phyloP scores from a whole-genome alignment of 495 filamentous ascomycete genomes.

The Polyplosphaeria fusca region DNA sequence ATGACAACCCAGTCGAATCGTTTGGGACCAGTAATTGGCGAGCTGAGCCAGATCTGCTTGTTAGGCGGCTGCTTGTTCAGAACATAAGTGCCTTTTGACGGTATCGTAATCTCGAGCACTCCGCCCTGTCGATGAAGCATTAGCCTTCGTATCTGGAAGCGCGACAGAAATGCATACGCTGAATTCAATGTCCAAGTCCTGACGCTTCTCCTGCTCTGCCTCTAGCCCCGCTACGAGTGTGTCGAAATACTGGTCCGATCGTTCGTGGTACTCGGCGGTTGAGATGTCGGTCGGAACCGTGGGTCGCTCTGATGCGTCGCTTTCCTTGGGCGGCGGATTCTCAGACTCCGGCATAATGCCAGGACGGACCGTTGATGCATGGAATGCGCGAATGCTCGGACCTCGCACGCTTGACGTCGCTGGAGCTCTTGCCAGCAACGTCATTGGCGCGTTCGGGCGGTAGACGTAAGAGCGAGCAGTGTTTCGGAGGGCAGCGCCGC shows the following conservation, averaged over 20 bases:
- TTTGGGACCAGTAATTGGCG: constrained; percentile 87
- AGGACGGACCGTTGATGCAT: constrained; percentile 1
- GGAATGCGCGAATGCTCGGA: constrained; percentile 16
- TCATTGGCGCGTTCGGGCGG: not conserved
- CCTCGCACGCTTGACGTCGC: not conserved
- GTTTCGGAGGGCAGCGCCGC: constrained; percentile 17
- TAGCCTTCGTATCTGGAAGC: constrained; percentile 16
- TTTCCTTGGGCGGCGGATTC: constrained; percentile 36
- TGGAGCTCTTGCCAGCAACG: not conserved
- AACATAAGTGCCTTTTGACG: constrained; percentile 71
- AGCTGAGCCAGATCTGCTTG: constrained; percentile 96
- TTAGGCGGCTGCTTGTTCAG: constrained; percentile 98
- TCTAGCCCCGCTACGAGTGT: constrained; percentile 44
- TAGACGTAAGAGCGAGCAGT: not conserved
- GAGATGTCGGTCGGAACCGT: constrained; percentile 62
- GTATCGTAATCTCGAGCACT: constrained; percentile 69
- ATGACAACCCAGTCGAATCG: constrained; percentile 79
- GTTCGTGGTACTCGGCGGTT: constrained; percentile 68
- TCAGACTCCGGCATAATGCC: constrained; percentile 41
- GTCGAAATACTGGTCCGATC: constrained; percentile 62
- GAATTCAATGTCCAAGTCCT: constrained; percentile 66
- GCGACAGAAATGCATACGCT: constrained; percentile 46
- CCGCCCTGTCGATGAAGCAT: constrained; percentile 58
- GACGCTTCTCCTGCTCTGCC: constrained; percentile 54
- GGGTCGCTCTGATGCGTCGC: constrained; percentile 22